Conservation (phyloP, 208 protist species). For the Trypanosoma conorhini region DNA sequence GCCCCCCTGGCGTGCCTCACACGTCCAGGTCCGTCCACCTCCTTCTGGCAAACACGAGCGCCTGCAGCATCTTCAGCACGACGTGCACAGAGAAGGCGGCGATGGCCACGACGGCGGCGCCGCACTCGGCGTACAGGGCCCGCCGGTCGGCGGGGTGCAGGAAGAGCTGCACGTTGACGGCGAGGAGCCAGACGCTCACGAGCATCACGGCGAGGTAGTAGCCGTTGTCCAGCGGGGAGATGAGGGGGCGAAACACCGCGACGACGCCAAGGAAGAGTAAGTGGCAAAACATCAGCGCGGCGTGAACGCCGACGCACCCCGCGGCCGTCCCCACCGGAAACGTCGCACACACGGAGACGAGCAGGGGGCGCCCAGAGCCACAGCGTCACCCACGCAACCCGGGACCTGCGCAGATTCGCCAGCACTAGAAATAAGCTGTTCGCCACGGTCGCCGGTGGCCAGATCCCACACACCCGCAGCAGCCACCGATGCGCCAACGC, state of each 20-base stretch:
- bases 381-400: conserved; percentile 4
- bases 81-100: neutral
- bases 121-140: neutral
- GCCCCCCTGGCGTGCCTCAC: too few species aligned
- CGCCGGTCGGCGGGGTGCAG: neutral
- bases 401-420: neutral
- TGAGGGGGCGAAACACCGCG: neutral
- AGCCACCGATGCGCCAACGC: neutral
- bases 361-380: conserved; percentile 14
- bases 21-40: too few species aligned
- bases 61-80: neutral
- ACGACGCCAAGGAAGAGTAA: conserved; percentile 6
- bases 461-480: conserved; percentile 7
- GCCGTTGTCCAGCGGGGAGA: conserved; percentile 7
- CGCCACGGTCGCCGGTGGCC: neutral
- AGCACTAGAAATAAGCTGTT: conserved; percentile 1
- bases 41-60: too few species aligned
- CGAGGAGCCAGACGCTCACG: neutral
- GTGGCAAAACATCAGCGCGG: neutral
- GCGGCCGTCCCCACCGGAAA: conserved; percentile 1
- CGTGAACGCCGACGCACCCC: conserved; percentile 1
- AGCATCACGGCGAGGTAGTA: conserved; percentile 8
- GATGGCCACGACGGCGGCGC: conserved; percentile 3
- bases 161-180: neutral
- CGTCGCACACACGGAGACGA: neutral